phyloP scores from a whole-genome alignment of 2,329 filamentous ascomycete species.

The Cladosporium phlei region DNA sequence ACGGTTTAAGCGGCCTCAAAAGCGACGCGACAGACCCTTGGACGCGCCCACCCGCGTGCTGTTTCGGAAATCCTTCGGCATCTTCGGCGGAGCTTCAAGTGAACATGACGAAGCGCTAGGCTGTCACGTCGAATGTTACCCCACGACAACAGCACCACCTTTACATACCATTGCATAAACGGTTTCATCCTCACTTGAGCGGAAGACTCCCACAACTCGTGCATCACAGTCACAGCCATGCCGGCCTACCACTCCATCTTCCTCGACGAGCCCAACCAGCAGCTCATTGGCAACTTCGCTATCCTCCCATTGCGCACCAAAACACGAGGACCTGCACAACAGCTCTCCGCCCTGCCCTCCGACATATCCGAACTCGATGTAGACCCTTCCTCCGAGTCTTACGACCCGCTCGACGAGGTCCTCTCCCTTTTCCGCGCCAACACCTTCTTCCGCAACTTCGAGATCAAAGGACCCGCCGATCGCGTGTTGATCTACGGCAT shows the following conservation, averaged over 20 bases:
- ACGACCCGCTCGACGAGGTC: constrained; percentile 94
- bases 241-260: constrained; percentile 94
- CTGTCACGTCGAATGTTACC: neutral
- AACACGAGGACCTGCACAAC: constrained; percentile 90
- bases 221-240: constrained; percentile 25
- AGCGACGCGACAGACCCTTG: too few species aligned
- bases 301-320: constrained; percentile 91
- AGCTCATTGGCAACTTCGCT: constrained; percentile 79
- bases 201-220: neutral
- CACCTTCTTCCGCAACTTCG: constrained; percentile 98
- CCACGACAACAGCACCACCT: too few species aligned
- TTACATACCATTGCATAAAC: too few species aligned
- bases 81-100: neutral
- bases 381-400: constrained; percentile 84
- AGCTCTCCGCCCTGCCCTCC: constrained; percentile 57
- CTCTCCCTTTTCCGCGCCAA: constrained; percentile 92
- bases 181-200: too few species aligned
- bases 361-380: constrained; percentile 53
- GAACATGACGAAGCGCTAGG: neutral
- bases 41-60: too few species aligned
- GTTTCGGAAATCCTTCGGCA: too few species aligned
- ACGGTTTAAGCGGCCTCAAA: too few species aligned
- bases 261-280: constrained; percentile 69
- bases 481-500: constrained; percentile 95
- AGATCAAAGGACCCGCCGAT: constrained; percentile 95